Percentiles rank a stretch among this genome's conserved stretches.
These are phyloP conservation scores for Ensete glaucum DNA, from an alignment of 176 grass and related monocot species.

Conservation along the genomic window DNA sequence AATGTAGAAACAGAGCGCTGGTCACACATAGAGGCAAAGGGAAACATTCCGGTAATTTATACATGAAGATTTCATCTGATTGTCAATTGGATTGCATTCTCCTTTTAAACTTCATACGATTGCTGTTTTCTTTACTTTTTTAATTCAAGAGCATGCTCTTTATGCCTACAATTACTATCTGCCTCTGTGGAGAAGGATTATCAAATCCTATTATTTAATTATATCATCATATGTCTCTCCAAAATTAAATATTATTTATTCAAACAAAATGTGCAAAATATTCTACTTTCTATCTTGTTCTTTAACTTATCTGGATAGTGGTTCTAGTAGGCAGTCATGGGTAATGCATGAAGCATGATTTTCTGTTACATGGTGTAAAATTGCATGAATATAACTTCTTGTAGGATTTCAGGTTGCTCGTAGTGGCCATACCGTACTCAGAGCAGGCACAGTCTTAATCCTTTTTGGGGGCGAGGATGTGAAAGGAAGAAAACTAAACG, in stretches of 20 bases:
- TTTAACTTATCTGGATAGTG: background rate
- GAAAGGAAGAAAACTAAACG: slow-evolving; percentile 90
- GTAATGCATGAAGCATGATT: background rate
- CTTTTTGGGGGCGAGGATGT: slow-evolving; percentile 85
- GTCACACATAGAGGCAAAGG: slow-evolving; percentile 74
- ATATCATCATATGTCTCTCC: background rate
- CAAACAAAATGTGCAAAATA: background rate
- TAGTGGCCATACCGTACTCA: slow-evolving; percentile 80
- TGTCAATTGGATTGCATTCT: background rate
- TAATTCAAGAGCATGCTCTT: background rate
- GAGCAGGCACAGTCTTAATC: slow-evolving; percentile 78
- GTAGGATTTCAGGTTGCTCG: slow-evolving; percentile 56
- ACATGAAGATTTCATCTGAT: background rate
- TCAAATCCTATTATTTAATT: background rate
- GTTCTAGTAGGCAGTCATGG: background rate
- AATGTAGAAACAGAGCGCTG: slow-evolving; percentile 64
- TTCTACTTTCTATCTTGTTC: background rate
- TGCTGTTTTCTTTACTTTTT: background rate
- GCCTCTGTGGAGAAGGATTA: background rate
- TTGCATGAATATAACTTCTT: slow-evolving; percentile 1
- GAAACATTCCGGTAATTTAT: slow-evolving; percentile 72
- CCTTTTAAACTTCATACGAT: background rate
- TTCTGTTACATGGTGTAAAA: background rate
- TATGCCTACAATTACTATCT: background rate
- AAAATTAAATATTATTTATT: background rate